phyloP scores from a whole-genome alignment of 768 basidiomycete genomes.

The Mycena sanguinolenta region DNA sequence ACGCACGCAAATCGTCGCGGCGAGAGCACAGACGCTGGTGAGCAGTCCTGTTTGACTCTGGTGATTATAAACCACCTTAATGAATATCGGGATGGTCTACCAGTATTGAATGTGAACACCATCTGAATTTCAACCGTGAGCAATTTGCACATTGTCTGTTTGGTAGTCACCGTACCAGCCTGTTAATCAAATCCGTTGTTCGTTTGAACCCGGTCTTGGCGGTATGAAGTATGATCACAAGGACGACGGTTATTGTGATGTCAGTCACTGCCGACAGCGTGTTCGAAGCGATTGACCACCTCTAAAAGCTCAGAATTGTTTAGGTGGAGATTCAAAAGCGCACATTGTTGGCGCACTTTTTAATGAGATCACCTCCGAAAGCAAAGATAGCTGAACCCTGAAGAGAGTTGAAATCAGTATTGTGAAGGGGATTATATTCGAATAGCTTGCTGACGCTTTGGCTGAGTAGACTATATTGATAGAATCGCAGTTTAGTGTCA shows the following conservation, averaged over 20 bases:
- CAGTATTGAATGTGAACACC: neutral
- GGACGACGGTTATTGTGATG: conserved; percentile 19
- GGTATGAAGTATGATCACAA: conserved; percentile 23
- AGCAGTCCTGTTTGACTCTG: conserved; percentile 17
- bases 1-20: conserved; percentile 27
- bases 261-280: conserved; percentile 23
- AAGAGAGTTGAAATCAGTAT: neutral
- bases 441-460: conserved; percentile 22
- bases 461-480: conserved; percentile 22
- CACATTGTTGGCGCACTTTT: conserved; percentile 1
- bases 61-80: neutral
- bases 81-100: conserved; percentile 31
- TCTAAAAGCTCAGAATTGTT: neutral
- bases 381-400: conserved; percentile 15
- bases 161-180: conserved; percentile 9
- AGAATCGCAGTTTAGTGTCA: too few relatives aligned
- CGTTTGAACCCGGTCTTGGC: conserved; percentile 33
- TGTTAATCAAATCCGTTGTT: conserved; percentile 32
- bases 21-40: conserved; percentile 24
- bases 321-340: neutral
- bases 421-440: neutral
- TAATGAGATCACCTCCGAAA: conserved; percentile 22
- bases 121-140: too few relatives aligned
- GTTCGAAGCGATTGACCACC: conserved; percentile 21
- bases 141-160: neutral